Conservation (phyloP, 1,284 basidiomycete species). For the Trametes pubescens region DNA sequence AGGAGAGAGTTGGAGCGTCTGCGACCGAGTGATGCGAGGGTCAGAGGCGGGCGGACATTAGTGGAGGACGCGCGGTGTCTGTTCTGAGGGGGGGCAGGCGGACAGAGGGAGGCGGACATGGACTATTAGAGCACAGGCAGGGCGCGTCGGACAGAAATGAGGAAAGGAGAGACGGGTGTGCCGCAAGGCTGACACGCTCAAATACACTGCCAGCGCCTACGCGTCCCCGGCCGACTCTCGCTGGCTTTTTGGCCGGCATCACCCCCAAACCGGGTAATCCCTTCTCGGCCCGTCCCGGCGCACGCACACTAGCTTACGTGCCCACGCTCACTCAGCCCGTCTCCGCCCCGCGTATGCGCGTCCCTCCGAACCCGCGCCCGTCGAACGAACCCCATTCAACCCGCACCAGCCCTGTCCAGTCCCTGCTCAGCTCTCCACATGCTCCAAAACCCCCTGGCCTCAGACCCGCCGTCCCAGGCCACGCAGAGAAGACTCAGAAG, state of each 20-base stretch:
- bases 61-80: conserved; percentile 70
- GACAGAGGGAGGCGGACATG: conserved; percentile 32
- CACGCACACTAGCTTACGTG: conserved; percentile 27
- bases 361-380: conserved; percentile 1
- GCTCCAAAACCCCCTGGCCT: background rate
- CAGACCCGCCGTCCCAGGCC: background rate
- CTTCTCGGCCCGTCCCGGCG: conserved; percentile 24
- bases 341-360: background rate
- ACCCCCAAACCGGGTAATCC: conserved; percentile 17
- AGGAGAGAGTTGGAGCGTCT: conserved; percentile 54
- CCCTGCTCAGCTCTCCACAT: background rate
- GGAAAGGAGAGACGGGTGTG: conserved; percentile 19
- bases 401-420: conserved; percentile 8
- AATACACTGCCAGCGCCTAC: conserved; percentile 30
- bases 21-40: conserved; percentile 62
- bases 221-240: conserved; percentile 7
- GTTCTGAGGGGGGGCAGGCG: conserved; percentile 48
- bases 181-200: conserved; percentile 14
- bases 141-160: conserved; percentile 16
- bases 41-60: conserved; percentile 61
- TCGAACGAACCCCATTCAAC: background rate
- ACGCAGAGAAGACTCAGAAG: background rate
- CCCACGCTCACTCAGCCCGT: conserved; percentile 12
- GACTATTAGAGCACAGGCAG: conserved; percentile 10
- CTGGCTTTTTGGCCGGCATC: conserved; percentile 11